Percentiles rank a stretch among this genome's conserved stretches.
Conservation (phyloP, 2,329 filamentous ascomycete species). For the Fusarium keratoplasticum region DNA sequence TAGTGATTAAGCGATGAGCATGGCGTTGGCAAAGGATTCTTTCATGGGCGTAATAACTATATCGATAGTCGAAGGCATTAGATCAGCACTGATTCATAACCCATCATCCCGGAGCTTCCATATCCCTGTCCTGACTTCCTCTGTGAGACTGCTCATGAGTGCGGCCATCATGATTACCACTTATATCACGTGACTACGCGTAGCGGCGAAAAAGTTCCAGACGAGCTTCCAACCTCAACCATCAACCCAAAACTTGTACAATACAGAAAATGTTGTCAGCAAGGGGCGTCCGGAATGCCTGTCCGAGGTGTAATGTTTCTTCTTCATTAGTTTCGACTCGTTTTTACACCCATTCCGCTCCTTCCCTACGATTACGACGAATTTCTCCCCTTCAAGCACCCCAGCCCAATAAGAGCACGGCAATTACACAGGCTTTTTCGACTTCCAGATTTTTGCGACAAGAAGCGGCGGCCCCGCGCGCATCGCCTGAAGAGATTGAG, state of each 20-base stretch:
- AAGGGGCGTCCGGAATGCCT: slow-evolving; percentile 49
- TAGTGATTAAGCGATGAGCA: slow-evolving; percentile 35
- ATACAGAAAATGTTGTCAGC: slow-evolving; percentile 50
- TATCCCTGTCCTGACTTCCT: not conserved
- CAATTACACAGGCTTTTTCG: slow-evolving; percentile 47
- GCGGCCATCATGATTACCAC: slow-evolving; percentile 9
- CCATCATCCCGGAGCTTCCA: not conserved
- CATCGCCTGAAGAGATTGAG: slow-evolving; percentile 61
- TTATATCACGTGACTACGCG: slow-evolving; percentile 46
- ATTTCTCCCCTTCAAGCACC: slow-evolving; percentile 26
- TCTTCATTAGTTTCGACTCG: slow-evolving; percentile 24
- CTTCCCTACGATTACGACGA: slow-evolving; percentile 28
- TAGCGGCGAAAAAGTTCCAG: slow-evolving; percentile 40
- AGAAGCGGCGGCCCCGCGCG: slow-evolving; percentile 17
- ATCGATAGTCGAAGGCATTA: slow-evolving; percentile 1
- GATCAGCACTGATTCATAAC: not conserved
- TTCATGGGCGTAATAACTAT: not conserved
- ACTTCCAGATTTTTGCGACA: slow-evolving; percentile 41
- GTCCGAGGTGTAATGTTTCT: slow-evolving; percentile 43
- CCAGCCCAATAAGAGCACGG: slow-evolving; percentile 43
- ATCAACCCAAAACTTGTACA: slow-evolving; percentile 29
- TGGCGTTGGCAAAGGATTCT: slow-evolving; percentile 7
- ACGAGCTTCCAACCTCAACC: slow-evolving; percentile 15
- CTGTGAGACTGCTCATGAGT: not conserved
- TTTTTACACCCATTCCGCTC: slow-evolving; percentile 19